Evolutionary conservation across 176 grass and related monocot species (phyloP).

Genomic region (Triticum timopheevii): DNA sequence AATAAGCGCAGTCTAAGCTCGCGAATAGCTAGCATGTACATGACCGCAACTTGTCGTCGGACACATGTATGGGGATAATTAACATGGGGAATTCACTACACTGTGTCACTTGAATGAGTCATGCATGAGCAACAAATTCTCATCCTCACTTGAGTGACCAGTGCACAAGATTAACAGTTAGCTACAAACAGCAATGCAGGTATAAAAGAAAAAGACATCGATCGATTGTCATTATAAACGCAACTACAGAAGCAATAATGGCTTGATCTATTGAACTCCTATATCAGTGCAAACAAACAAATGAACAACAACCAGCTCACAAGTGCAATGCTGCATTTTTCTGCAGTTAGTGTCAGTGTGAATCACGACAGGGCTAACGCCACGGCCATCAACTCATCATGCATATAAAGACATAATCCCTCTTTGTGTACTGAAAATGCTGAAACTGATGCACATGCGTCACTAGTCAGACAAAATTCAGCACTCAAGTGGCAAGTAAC

Average conservation of each 20-base stretch:
- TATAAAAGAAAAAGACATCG: background rate
- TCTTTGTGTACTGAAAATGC: background rate
- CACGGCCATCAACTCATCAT: background rate
- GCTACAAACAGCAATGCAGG: background rate
- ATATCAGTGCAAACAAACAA: background rate
- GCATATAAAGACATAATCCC: background rate
- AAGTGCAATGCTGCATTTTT: background rate
- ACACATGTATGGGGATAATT: too few relatives aligned
- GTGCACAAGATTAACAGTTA: background rate
- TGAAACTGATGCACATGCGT: background rate
- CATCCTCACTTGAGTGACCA: background rate
- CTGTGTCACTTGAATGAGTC: background rate
- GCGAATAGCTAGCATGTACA: too few relatives aligned
- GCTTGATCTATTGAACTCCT: background rate
- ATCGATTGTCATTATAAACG: background rate
- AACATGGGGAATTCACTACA: background rate
- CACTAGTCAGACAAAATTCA: slow-evolving; percentile 20
- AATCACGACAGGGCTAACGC: background rate
- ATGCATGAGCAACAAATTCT: background rate
- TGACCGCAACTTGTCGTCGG: too few relatives aligned
- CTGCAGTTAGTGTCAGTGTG: background rate
- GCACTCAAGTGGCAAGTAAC: background rate
- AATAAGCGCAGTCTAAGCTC: too few relatives aligned
- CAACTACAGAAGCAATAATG: background rate
- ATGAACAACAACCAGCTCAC: background rate